A percentile compares a stretch with the other conserved stretches of the same genome.
These are phyloP conservation scores for Amauroascus niger DNA, from an alignment of 2,329 filamentous ascomycete species.

Conservation along the genomic window DNA sequence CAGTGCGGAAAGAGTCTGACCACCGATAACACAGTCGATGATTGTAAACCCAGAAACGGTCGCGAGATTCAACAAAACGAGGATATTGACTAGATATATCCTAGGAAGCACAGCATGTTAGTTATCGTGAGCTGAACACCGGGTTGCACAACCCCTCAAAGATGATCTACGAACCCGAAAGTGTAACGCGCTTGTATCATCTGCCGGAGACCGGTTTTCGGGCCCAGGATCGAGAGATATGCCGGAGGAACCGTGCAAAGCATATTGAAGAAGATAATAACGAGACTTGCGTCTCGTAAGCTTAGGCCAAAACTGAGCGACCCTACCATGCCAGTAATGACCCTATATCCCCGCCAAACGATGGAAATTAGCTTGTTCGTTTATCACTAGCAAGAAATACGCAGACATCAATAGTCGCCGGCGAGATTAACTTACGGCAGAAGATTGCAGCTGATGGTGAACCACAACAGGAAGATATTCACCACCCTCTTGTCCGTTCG, in stretches of 20 bases:
- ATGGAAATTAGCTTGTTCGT: background rate
- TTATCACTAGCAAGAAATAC: background rate
- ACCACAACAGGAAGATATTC: conserved; percentile 48
- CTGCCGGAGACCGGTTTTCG: conserved; percentile 25
- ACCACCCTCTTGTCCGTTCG: conserved; percentile 46
- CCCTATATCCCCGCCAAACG: conserved; percentile 2
- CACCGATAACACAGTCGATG: conserved; percentile 56
- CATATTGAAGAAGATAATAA: conserved; percentile 26
- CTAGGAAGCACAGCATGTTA: background rate
- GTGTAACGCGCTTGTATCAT: conserved; percentile 26
- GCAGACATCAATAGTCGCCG: background rate
- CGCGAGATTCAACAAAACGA: conserved; percentile 54
- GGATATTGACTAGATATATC: conserved; percentile 40
- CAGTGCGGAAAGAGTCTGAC: conserved; percentile 59
- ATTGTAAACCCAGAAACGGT: conserved; percentile 53
- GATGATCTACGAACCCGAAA: conserved; percentile 20
- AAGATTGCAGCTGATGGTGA: conserved; percentile 48
- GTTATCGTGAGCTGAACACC: background rate
- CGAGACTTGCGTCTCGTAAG: conserved; percentile 15
- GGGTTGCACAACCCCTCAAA: background rate
- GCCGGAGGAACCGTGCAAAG: conserved; percentile 21
- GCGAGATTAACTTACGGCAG: conserved; percentile 42
- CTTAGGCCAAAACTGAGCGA: conserved; percentile 16
- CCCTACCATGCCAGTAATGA: conserved; percentile 18
- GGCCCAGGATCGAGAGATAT: conserved; percentile 22